These are phyloP conservation scores for Plasmodium vinckei DNA, from an alignment of 169 alveolate genomes.

Conservation along the genomic window DNA sequence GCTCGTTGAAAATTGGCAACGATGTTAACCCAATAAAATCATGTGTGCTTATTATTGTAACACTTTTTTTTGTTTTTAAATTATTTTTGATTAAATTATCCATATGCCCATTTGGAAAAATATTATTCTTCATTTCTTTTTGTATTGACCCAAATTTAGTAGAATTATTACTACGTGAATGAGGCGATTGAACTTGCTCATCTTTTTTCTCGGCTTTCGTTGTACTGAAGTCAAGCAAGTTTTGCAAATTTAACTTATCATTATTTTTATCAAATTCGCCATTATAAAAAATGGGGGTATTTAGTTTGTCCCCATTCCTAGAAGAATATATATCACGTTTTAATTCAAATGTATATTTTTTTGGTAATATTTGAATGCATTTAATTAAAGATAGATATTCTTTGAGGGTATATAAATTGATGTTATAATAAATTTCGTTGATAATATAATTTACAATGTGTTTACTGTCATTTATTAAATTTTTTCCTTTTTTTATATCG, in stretches of 20 bases:
- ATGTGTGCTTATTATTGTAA: constrained; percentile 18
- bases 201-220: not conserved
- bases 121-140: no score
- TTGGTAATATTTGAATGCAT: constrained; percentile 32
- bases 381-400: constrained; percentile 26
- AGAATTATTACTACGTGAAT: not conserved
- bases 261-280: not conserved
- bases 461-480: constrained; percentile 42
- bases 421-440: constrained; percentile 51
- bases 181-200: not conserved
- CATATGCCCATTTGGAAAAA: not conserved
- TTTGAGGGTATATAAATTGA: constrained; percentile 50
- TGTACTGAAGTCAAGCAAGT: not conserved
- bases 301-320: not conserved
- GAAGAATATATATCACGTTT: constrained; percentile 2
- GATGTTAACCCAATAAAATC: constrained; percentile 50
- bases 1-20: constrained; percentile 50
- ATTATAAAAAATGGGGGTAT: not conserved
- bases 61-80: constrained; percentile 33
- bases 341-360: constrained; percentile 33
- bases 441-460: constrained; percentile 58
- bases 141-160: not conserved
- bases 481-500: constrained; percentile 50
- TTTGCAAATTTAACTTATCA: not conserved
- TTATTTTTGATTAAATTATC: not conserved